These are phyloP conservation scores for Prunus yedoensis DNA, from an alignment of 331 rosid genomes.

Conservation along the genomic window DNA sequence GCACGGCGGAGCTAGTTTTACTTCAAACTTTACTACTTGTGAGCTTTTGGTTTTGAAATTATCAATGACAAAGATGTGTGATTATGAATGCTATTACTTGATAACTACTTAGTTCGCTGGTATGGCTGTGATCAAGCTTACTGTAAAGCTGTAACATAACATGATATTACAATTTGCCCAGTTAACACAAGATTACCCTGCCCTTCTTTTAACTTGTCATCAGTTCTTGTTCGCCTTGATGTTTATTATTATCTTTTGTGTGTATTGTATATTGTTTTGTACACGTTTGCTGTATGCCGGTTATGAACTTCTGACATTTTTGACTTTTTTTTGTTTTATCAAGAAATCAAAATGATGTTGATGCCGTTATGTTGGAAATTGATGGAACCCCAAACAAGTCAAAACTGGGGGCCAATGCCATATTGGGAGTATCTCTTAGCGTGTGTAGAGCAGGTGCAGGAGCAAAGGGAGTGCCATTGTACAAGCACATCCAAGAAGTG, in stretches of 20 bases:
- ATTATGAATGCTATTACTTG: too few species aligned
- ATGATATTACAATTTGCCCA: too few species aligned
- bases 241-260: not conserved
- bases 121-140: too few species aligned
- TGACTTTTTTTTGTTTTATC: conserved; percentile 18
- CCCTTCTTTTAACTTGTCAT: too few species aligned
- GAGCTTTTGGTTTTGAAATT: too few species aligned
- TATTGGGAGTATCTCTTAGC: conserved; percentile 91
- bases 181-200: too few species aligned
- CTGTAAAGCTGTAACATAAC: too few species aligned
- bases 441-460: conserved; percentile 98
- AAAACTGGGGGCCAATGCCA: conserved; percentile 95
- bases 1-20: too few species aligned
- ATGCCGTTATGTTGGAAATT: conserved; percentile 91
- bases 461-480: conserved; percentile 86
- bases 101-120: too few species aligned
- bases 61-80: too few species aligned
- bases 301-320: conserved; percentile 26
- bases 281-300: conserved; percentile 21
- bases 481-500: conserved; percentile 84
- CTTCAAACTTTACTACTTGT: too few species aligned
- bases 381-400: conserved; percentile 98
- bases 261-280: not conserved
- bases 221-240: not conserved
- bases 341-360: conserved; percentile 89